A percentile compares a stretch with the other conserved stretches of the same genome.
Conservation (phyloP, 768 basidiomycete species). For the Auricularia cornea region DNA sequence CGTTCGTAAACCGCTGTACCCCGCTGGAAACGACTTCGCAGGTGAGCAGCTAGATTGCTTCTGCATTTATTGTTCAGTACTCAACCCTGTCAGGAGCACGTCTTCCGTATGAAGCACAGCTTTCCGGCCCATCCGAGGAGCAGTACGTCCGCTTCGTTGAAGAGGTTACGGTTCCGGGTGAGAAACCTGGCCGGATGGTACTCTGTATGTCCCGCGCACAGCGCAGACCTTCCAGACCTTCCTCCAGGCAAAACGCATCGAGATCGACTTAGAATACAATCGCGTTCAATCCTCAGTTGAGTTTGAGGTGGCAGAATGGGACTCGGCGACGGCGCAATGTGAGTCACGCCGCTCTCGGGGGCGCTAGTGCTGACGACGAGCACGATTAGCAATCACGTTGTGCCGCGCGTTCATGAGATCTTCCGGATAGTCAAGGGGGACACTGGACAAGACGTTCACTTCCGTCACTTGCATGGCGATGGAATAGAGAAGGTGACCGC, state of each 20-base stretch:
- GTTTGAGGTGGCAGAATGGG: slow-evolving; percentile 14
- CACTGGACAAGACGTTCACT: slow-evolving; percentile 3
- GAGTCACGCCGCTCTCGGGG: not conserved
- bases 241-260: slow-evolving; percentile 5
- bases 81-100: slow-evolving; percentile 5
- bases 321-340: slow-evolving; percentile 9
- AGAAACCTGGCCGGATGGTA: slow-evolving; percentile 8
- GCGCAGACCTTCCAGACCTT: slow-evolving; percentile 14
- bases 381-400: not conserved
- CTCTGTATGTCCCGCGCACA: slow-evolving; percentile 19
- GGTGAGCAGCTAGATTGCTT: not conserved
- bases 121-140: slow-evolving; percentile 4
- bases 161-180: slow-evolving; percentile 4
- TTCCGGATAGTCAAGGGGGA: slow-evolving; percentile 6
- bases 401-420: slow-evolving; percentile 5
- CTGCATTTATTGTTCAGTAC: not conserved
- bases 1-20: no score
- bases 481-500: slow-evolving; percentile 7
- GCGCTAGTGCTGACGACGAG: no score
- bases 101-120: slow-evolving; percentile 5
- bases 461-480: slow-evolving; percentile 4
- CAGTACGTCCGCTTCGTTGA: slow-evolving; percentile 17
- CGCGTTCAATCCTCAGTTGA: slow-evolving; percentile 11
- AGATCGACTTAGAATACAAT: slow-evolving; percentile 15
- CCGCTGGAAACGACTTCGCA: no score